Evolutionary conservation across 495 filamentous ascomycete species (phyloP), one percentile per base, ranked within the genome.

Genomic region (Tuber brumale): DNA sequence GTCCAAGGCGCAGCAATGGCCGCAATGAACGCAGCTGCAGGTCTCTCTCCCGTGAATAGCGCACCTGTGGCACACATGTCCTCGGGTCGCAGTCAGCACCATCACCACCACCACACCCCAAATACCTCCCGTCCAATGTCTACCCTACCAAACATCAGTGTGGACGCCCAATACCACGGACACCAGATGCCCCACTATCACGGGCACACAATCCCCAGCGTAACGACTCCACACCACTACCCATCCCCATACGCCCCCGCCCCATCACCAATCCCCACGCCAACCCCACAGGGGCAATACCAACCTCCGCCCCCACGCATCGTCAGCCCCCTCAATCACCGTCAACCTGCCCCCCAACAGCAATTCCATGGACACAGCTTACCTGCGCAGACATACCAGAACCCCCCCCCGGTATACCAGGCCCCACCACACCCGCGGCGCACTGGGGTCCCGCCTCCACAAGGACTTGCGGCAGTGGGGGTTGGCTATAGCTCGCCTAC

Each of bases 21-120:
- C 19, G 76, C 81, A 45, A 77, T 82, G 69, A 83, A 81, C 70
- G 81, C 81, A 35, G 77, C 81, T 23, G 78, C 79, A 3, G 81
- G 81, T 27, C 75, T 83, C 27, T 80, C 81, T 0, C 70, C 75
- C n/a, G 66, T 80, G 51, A 71, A 61, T 12, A 42, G 78, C 8
- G 78, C 81, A 23, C 81, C 81, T 1, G 76, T 80, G 18, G 75
- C 81, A 3, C 74, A 80, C 71, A 82, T 82, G 76, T 70, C 72
- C 41, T 21, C 73, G 23, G 74, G 41, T n/a, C 46, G 51, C 44
- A 41, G 48, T 48, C 42, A 77, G 35, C 57, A 66, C n/a, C 73
- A 31, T 31, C 73, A 66, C 57, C n/a, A 48, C 46, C 46, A 61
- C 12, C 51, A 31, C 27, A 75, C 27, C 69, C 43, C 18, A 73